phyloP scores from a whole-genome alignment of 2,329 filamentous ascomycete genomes.

The Ceratocystis albifundus region DNA sequence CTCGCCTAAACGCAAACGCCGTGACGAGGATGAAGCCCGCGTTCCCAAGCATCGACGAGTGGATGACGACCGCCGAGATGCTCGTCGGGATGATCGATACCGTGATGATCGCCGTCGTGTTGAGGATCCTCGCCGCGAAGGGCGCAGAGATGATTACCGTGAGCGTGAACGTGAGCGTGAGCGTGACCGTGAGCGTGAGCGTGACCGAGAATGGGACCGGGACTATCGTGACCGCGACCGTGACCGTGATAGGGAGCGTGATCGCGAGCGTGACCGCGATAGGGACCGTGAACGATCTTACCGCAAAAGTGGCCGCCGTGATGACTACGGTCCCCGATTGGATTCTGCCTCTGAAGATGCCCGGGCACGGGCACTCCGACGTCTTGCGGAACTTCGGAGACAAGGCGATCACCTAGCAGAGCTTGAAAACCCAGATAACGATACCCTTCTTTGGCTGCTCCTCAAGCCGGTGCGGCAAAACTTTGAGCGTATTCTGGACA shows the following conservation, averaged over 20 bases:
- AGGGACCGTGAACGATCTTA: conserved; percentile 33
- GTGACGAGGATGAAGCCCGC: conserved; percentile 27
- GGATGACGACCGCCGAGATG: conserved; percentile 33
- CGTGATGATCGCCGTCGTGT: conserved; percentile 25
- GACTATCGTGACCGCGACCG: conserved; percentile 24
- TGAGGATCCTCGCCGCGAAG: conserved; percentile 27
- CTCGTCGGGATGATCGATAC: conserved; percentile 22
- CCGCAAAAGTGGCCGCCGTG: conserved; percentile 51
- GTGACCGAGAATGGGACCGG: conserved; percentile 25
- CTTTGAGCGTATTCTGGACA: conserved; percentile 47
- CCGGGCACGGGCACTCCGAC: conserved; percentile 34
- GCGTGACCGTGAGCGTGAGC: conserved; percentile 25
- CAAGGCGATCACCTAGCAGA: conserved; percentile 40
- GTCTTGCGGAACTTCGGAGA: conserved; percentile 35
- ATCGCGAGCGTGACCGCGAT: conserved; percentile 24
- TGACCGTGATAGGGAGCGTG: conserved; percentile 24
- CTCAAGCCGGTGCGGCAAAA: conserved; percentile 50
- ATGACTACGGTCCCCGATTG: conserved; percentile 50
- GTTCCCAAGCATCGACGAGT: conserved; percentile 35
- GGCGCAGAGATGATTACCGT: conserved; percentile 30
- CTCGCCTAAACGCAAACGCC: conserved; percentile 23
- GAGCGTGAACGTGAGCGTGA: conserved; percentile 26
- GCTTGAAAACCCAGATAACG: conserved; percentile 36
- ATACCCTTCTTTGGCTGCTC: conserved; percentile 39
- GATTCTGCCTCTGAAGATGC: conserved; percentile 30